Base-by-base conservation (phyloP, 192 early-diverging fungal genomes). In the Funneliformis geosporum region DNA sequence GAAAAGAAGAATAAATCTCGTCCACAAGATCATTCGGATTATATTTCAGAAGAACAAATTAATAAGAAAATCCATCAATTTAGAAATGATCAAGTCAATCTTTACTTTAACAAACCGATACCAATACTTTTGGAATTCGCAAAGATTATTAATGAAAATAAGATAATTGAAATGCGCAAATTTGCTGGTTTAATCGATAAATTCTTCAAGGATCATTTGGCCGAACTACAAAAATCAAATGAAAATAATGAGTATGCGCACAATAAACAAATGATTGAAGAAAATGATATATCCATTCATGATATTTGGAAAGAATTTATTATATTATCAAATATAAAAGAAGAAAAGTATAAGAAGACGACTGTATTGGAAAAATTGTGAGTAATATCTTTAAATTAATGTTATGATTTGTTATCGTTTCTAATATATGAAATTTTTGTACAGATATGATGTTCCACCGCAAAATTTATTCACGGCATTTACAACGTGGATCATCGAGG, bases 251-350 rank as follows among this genome's bases (percentile, higher is more conserved):
- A 28, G 11, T 39, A 21, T 21, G 11, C 12, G 7, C 8, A 42
- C 14, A 33, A 42, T 2, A 70, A 42, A 43, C 27, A n/a, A 21
- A 9, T 8, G 6, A 43, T 70, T 42, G 68, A 70, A 42, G 40
- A 70, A 5, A 70, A 70, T 42, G 68, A 70, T 70, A 70, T 70
- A 21, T 70, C 68, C 2, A 43, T 70, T 2, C 68, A 70, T 70
- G 68, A 70, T 23, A 42, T 70, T 70, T 70, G 68, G 68, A 10
- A 39, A 5, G 68, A 70, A 70, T 70, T 70, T 33, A 40, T 70
- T 33, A 70, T 70, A n/a, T 40, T 70, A 14, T 33, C 68, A 8
- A 27, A 40, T 21, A 16, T 55, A 55, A 55, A 55, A 7, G 16
- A 7, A 6, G 16, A 7, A 33, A 33, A 33, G 33, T 33, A 33